Base-by-base conservation (phyloP, 2,329 filamentous ascomycete genomes). In the Catunica adiposa region DNA sequence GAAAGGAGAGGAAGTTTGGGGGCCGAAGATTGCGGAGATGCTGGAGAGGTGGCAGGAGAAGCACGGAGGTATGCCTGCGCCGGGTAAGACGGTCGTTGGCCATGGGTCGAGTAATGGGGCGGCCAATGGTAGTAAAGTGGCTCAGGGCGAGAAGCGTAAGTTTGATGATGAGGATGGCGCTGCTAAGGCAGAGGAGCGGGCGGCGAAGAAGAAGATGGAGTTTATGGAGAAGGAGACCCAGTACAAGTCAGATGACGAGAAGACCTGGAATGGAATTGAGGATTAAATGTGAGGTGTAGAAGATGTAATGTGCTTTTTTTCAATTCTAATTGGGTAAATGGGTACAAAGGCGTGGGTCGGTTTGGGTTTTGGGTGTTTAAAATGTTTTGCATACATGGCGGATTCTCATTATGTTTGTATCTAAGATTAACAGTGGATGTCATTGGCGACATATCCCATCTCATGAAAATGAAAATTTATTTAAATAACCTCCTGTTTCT, bases 1-100 rank as follows among this genome's bases (percentile, higher is more conserved):
- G 56, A 78, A 82, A 61, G 88, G 86, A 1, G 87, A 94, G 66
- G 76, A 81, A 0, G 79, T 86, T 7, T 97, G 90, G 89, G 86
- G 78, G 0, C 85, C 87, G 0, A 78, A 88, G 66, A 74, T 97
- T 4, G 62, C 64, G 51, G 62, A 67, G 34, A 73, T 75, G 70
- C 64, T 76, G 3, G 64, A 65, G 17, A 66, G 66, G 38, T 76
- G 74, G 74, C 57, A 59, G 3, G 51, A 59, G 44, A 54, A 56
- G 34, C 57, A 57, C 50, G 34, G 55, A 22, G 46, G 57, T 23
- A 56, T 31, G 29, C n/a, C 17, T 44, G 53, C 53, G 20, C 54
- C 57, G 31, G 53, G 44, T n/a, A 58, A 42, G 25, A 47, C 40
- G 50, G 29, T 23, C 4, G 48, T 51, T 20, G 48, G 48, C 31